Evolutionary conservation across 768 basidiomycete species (phyloP).

Genomic region (Thelephora ganbajun): DNA sequence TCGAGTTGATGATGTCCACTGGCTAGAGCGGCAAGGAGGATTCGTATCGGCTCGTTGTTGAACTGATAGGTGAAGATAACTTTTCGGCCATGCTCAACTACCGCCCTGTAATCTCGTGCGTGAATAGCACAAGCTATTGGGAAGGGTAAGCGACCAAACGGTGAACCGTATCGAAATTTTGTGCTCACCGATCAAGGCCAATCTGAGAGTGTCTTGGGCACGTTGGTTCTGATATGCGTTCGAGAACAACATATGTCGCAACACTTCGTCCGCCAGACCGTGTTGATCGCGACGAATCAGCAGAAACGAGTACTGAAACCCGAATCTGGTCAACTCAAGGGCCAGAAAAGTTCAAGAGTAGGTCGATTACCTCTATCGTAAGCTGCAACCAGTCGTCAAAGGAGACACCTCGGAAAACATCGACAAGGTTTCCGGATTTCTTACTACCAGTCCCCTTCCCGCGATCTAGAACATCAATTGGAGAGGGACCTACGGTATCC

Average conservation of each 20-base stretch:
- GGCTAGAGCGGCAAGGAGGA: slow-evolving; percentile 60
- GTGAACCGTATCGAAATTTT: neutral
- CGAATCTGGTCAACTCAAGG: neutral
- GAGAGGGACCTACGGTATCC: neutral
- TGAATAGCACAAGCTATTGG: slow-evolving; percentile 58
- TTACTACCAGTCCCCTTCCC: slow-evolving; percentile 40
- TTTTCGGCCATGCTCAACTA: slow-evolving; percentile 67
- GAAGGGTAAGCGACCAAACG: neutral
- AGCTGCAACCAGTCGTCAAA: slow-evolving; percentile 80
- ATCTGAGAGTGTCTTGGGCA: slow-evolving; percentile 55
- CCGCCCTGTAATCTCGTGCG: slow-evolving; percentile 35
- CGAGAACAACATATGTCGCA: slow-evolving; percentile 62
- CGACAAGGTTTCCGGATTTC: slow-evolving; percentile 28
- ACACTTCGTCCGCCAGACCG: slow-evolving; percentile 56
- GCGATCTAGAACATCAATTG: slow-evolving; percentile 27
- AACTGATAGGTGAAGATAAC: slow-evolving; percentile 68
- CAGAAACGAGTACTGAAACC: slow-evolving; percentile 56
- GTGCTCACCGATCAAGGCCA: slow-evolving; percentile 62
- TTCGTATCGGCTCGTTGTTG: slow-evolving; percentile 73
- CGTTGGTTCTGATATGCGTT: slow-evolving; percentile 53
- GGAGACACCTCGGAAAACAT: slow-evolving; percentile 65
- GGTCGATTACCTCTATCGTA: slow-evolving; percentile 61
- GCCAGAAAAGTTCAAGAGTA: neutral
- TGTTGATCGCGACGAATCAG: slow-evolving; percentile 49
- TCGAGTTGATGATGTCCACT: slow-evolving; percentile 60